Base-by-base conservation (phyloP, 225 moss, liverwort and hornwort genomes). In the Bryoerythrophyllum caledonicum region DNA sequence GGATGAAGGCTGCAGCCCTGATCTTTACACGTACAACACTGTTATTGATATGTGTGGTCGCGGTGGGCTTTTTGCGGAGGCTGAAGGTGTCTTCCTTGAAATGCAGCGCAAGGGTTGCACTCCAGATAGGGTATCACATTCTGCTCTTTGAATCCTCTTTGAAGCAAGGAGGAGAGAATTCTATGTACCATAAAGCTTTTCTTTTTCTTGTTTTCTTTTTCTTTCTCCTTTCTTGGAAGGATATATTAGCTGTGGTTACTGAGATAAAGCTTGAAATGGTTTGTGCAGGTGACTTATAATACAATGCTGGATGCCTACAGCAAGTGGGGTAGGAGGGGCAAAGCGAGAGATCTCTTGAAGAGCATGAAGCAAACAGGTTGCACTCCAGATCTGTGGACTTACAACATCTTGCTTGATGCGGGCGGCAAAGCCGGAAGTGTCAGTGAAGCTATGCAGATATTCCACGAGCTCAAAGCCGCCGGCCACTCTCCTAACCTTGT, bases 21-120 rank as follows among this genome's bases (percentile, higher is more conserved):
- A 94, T 67, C 85, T 94, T 19, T 96, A 90, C 83, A 96, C 96
- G 26, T 96, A 89, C 84, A 96, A 96, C 73, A 96, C 96, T 66
- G 91, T 96, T 21, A 92, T 96, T 70, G 92, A 88, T 76, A 82
- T 96, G 69, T 96, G 87, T 68, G 92, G 91, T 44, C 85, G 83
- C 65, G 88, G 90, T 78, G 91, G 94, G 28, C 80, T 85, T 54
- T 96, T 94, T 46, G 84, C 61, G 17, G 92, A 92, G 77, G 94
- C 92, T 49, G 96, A 94, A 82, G 85, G 87, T 72, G 87, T 96
- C 65, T 91, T 96, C 32, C 63, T 80, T 65, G 88, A 90, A 61
- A 96, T 96, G 88, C 89, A 90, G 63, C 85, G 84, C 73, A 96
- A 86, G 82, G 94, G 94, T 56, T 87, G 82, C 77, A 85, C 88